phyloP scores from a whole-genome alignment of 441 rosid genomes.

The Breynia disticha region DNA sequence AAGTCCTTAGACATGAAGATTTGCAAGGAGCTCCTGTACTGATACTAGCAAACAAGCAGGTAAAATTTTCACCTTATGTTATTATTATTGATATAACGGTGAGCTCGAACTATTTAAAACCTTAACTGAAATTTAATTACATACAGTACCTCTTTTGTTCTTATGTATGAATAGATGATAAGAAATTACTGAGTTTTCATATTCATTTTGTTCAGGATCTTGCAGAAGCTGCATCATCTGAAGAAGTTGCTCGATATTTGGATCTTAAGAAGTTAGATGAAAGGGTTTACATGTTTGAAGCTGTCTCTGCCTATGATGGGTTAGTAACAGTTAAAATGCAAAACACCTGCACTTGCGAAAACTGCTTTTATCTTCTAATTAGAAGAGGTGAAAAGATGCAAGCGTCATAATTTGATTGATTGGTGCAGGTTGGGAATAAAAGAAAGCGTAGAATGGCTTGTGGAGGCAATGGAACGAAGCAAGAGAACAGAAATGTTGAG shows the following conservation, averaged over 20 bases:
- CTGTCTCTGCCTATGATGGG: constrained; percentile 91
- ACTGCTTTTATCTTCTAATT: too few species aligned
- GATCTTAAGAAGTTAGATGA: constrained; percentile 92
- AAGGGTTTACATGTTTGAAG: constrained; percentile 85
- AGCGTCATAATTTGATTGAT: constrained; percentile 6
- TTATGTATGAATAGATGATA: too few species aligned
- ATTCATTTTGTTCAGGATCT: constrained; percentile 53
- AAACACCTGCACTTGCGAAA: too few species aligned
- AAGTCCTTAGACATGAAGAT: constrained; percentile 91
- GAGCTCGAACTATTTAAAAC: too few species aligned
- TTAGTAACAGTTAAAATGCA: constrained; percentile 18
- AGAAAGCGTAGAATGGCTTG: constrained; percentile 81
- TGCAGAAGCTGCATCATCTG: constrained; percentile 71
- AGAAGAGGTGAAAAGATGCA: background rate
- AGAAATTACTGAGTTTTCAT: too few species aligned
- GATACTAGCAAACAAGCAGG: constrained; percentile 95
- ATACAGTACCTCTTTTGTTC: background rate
- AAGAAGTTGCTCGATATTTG: constrained; percentile 65
- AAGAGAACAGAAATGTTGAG: constrained; percentile 86
- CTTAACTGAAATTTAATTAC: background rate
- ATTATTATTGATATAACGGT: too few species aligned
- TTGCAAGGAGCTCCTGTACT: constrained; percentile 91
- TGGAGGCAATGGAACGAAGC: constrained; percentile 90
- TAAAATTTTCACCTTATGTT: constrained; percentile 9
- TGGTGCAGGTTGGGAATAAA: constrained; percentile 75